A percentile compares a stretch with the other conserved stretches of the same genome.
phyloP scores from a whole-genome alignment of 2,329 filamentous ascomycete genomes.

The Aspergillus awamori region DNA sequence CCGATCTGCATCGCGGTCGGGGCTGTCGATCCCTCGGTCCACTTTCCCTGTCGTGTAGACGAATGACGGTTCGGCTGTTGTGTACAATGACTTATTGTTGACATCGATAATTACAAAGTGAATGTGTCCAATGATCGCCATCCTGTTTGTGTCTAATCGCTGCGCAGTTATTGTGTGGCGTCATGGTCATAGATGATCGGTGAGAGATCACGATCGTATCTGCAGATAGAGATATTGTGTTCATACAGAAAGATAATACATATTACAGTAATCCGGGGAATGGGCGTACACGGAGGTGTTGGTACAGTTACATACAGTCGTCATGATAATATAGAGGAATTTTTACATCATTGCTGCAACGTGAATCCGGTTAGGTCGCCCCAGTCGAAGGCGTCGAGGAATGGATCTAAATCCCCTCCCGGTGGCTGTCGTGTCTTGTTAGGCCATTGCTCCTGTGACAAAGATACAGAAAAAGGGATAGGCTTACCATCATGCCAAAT shows the following conservation, averaged over 20 bases:
- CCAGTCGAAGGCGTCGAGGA: conserved; percentile 40
- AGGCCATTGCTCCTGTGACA: background rate
- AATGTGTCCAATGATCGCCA: background rate
- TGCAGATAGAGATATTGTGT: too few relatives aligned
- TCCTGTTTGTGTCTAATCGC: background rate
- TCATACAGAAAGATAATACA: background rate
- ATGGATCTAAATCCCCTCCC: conserved; percentile 36
- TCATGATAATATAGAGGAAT: background rate
- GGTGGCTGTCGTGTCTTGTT: conserved; percentile 24
- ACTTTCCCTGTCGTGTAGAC: background rate
- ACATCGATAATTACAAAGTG: background rate
- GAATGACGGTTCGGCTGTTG: background rate
- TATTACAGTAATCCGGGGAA: background rate
- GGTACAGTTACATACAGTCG: background rate
- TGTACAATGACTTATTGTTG: background rate
- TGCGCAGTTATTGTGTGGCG: background rate
- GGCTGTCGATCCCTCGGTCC: background rate
- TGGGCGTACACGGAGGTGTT: background rate
- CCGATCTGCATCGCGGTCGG: background rate
- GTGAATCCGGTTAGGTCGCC: conserved; percentile 36
- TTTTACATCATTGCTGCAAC: conserved; percentile 21
- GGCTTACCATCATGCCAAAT: conserved; percentile 31
- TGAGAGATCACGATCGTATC: too few relatives aligned
- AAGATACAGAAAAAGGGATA: background rate
- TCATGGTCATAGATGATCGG: background rate